Conservation (phyloP, 192 early-diverging fungal genomes). For the Coemansia sp. region DNA sequence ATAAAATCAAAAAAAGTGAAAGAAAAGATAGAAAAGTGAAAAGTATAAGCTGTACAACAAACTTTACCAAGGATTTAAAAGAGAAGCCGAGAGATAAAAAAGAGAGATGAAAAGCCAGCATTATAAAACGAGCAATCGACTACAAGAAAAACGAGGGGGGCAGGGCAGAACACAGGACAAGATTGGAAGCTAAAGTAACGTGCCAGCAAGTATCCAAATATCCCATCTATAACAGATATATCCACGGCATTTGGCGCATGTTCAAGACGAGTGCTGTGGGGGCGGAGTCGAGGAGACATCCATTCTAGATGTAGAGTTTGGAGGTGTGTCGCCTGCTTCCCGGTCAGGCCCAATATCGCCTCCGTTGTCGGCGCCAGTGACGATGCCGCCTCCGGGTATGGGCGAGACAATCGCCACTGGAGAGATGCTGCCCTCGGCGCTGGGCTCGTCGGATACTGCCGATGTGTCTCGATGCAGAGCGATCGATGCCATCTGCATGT, state of each 20-base stretch:
- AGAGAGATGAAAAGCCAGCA: not conserved
- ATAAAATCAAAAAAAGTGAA: slow-evolving; percentile 5
- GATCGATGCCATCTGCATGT: slow-evolving; percentile 15
- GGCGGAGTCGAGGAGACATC: slow-evolving; percentile 23
- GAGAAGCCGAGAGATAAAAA: no score
- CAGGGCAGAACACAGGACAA: no score
- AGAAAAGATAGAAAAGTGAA: slow-evolving; percentile 5
- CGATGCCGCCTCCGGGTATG: slow-evolving; percentile 17
- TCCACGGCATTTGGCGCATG: slow-evolving; percentile 5
- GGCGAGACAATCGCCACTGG: slow-evolving; percentile 14
- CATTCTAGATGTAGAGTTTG: slow-evolving; percentile 3
- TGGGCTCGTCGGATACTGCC: not conserved
- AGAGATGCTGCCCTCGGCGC: slow-evolving; percentile 9
- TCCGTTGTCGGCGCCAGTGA: not conserved
- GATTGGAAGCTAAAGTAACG: not conserved
- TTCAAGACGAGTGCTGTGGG: slow-evolving; percentile 11
- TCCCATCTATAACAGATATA: no score
- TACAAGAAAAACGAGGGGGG: slow-evolving; percentile 2
- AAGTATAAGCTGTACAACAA: slow-evolving; percentile 27
- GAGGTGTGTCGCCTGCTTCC: not conserved
- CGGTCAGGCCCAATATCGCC: slow-evolving; percentile 8
- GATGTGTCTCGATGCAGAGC: slow-evolving; percentile 3
- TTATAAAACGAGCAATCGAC: not conserved
- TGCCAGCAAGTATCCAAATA: no score
- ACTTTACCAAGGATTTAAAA: slow-evolving; percentile 1